phyloP scores from a whole-genome alignment of 495 filamentous ascomycete genomes.

The Poronia punctata region DNA sequence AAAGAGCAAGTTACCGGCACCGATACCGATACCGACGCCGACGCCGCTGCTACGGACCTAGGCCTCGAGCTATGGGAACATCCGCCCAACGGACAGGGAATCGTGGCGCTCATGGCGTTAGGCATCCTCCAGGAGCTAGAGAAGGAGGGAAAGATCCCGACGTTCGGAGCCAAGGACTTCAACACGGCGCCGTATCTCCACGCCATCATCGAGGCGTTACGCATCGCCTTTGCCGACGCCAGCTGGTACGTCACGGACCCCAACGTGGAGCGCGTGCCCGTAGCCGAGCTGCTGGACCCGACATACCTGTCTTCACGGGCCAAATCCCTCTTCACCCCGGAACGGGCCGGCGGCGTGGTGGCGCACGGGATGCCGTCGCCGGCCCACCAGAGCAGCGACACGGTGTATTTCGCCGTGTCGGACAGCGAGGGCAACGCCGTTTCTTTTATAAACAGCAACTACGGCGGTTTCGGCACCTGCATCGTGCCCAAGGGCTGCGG shows the following conservation, averaged over 20 bases:
- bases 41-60: conserved; percentile 13
- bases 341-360: conserved; percentile 15
- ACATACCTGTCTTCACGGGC: conserved; percentile 36
- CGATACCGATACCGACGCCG: conserved; percentile 13
- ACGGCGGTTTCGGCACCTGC: conserved; percentile 78
- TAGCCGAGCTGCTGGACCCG: conserved; percentile 50
- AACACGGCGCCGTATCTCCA: conserved; percentile 80
- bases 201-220: conserved; percentile 79
- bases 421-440: conserved; percentile 81
- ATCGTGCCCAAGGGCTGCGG: conserved; percentile 80
- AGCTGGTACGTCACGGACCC: conserved; percentile 88
- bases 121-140: conserved; percentile 86
- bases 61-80: conserved; percentile 84
- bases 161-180: conserved; percentile 61
- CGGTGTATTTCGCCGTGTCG: conserved; percentile 85
- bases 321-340: conserved; percentile 27
- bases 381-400: conserved; percentile 67
- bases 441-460: conserved; percentile 95
- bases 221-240: conserved; percentile 88
- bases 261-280: conserved; percentile 57
- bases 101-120: conserved; percentile 89
- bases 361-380: conserved; percentile 47
- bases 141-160: conserved; percentile 59
- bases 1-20: conserved; percentile 33
- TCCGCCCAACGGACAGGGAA: conserved; percentile 95